Evolutionary conservation across 352 stramenopile genomes (phyloP), one percentile per base, ranked within the genome.

Genomic region (Phytophthora ramorum): DNA sequence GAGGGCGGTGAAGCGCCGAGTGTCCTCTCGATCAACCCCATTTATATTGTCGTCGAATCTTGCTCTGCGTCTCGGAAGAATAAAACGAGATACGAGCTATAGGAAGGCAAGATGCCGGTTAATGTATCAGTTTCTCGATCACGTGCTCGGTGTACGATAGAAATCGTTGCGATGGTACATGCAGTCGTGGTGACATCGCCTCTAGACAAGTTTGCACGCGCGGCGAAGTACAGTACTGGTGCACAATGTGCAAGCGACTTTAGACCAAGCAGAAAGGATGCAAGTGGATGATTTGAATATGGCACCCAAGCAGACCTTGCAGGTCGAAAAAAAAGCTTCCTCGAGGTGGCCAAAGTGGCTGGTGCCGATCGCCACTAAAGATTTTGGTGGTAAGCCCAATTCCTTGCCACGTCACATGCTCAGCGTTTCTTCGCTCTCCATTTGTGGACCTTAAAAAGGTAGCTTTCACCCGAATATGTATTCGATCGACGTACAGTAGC

Each of bases 81-180:
- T 71, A 67, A 69, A 69, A 73, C 51, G 65, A n/a, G 58, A 64
- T 64, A 48, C 41, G 58, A 65, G 64, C 64, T 64, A 72, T 26
- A 24, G 22, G 40, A 56, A 66, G 62, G 48, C 62, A 60, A 30
- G 12, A 19, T 57, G 57, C 51, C 51, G 61, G 58, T 68, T 53
- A 73, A 69, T 69, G 45, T 57, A 69, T 73, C 38, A 63, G 13
- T 43, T 68, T 59, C 22, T 64, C 16, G 34, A 53, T 53, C 38
- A 7, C 17, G 8, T 58, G n/a, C 52, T 57, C 14, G 24, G 43
- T 20, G 5, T 28, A 28, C 24, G 24, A 28, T 28, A 28, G 24
- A 28, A 28, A 28, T n/a, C n/a, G n/a, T n/a, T n/a, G n/a, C n/a
- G n/a, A n/a, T n/a, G n/a, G n/a, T n/a, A n/a, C n/a, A n/a, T n/a